Evolutionary conservation across 805 yeast species (phyloP), one percentile per base, ranked within the genome.

Genomic region (Candida pseudoglaebosa): DNA sequence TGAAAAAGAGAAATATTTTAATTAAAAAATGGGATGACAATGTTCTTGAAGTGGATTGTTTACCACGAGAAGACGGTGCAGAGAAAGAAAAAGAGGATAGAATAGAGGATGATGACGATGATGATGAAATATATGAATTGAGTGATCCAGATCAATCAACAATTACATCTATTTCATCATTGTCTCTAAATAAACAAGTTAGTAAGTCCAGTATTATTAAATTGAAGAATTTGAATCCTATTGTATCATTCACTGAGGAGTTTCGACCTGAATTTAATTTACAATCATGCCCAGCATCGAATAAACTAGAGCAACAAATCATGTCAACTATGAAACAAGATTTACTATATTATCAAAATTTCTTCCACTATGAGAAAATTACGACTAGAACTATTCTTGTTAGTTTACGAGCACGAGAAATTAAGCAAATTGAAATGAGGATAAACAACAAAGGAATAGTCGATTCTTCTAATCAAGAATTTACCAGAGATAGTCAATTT

Each of bases 281-380:
- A 19, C 84, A 78, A 52, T 77, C 80, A 7, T 74, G 80, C 48
- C 81, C 80, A 1, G 56, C 68, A 12, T 60, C 66, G 15, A 65
- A 72, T 10, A 75, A 76, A 40, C 54, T 77, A 5, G 82, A 78
- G 43, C 55, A 65, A 6, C 75, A 69, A 37, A 67, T 78, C 8
- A 53, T 68, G 10, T 55, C 55, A 24, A 59, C 78, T 10, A 78
- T 78, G 83, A 77, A 72, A 47, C 67, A 65, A 40, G 82, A 77
- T 47, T 52, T 78, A 38, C 50, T 67, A 29, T 67, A 66, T 42
- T 63, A 59, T 42, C 72, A 65, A 38, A 66, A 65, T 40, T 62
- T 63, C 43, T 57, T 60, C 34, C 53, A 55, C 5, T 56, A 53
- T 33, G 59, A 54, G 12, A 45, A 47, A 28, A 59, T 70, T 2